Percentiles rank a stretch among this genome's conserved stretches.
These are phyloP conservation scores for Quercus wislizeni DNA, from an alignment of 306 rosid species.

Conservation along the genomic window DNA sequence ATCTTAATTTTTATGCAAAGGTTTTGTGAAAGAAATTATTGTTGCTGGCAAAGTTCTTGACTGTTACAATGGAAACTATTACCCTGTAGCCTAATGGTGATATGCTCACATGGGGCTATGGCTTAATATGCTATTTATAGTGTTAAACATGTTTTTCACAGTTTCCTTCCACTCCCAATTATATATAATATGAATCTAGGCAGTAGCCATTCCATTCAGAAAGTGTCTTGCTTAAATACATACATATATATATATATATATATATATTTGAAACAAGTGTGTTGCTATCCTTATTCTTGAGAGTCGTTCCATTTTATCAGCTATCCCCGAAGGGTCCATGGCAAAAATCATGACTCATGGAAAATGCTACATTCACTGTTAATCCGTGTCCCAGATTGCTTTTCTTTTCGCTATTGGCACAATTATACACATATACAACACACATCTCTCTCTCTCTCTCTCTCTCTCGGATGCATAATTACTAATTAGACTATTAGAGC, in stretches of 20 bases:
- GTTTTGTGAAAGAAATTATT: no score
- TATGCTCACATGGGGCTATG: not conserved
- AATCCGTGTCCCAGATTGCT: no score
- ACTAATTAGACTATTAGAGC: no score
- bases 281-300: not conserved
- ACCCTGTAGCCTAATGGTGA: not conserved
- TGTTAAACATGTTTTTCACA: not conserved
- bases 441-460: no score
- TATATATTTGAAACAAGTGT: not conserved
- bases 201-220: not conserved
- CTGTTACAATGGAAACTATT: no score
- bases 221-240: not conserved
- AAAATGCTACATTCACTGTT: no score
- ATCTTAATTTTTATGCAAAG: no score
- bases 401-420: no score
- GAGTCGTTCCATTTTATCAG: not conserved
- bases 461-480: no score
- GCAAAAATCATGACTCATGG: not conserved
- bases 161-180: not conserved
- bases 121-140: not conserved
- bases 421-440: no score
- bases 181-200: not conserved
- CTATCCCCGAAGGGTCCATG: not conserved
- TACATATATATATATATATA: no score
- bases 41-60: no score